phyloP scores from a whole-genome alignment of 257 asterid species.

The Echium plantagineum region DNA sequence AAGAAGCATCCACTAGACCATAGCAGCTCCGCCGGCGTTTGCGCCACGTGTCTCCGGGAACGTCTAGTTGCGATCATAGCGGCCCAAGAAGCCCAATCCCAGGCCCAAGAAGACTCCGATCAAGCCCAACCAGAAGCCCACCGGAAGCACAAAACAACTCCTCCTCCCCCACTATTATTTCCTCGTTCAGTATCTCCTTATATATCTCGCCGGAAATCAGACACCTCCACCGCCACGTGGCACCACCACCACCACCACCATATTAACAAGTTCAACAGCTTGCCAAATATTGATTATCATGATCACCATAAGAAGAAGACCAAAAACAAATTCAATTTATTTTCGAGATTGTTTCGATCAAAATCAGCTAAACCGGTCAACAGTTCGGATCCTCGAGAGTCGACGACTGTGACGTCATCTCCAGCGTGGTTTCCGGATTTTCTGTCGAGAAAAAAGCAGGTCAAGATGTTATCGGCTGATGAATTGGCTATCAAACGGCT shows the following conservation, averaged over 20 bases:
- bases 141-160: conserved; percentile 14
- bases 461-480: conserved; percentile 36
- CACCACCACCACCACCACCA: conserved; percentile 6
- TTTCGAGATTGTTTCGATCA: conserved; percentile 26
- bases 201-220: conserved; percentile 40
- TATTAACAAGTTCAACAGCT: not conserved
- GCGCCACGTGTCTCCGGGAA: conserved; percentile 87
- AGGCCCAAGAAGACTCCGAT: conserved; percentile 18
- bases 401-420: conserved; percentile 22
- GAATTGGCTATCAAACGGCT: conserved; percentile 25
- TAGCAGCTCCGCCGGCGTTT: conserved; percentile 67
- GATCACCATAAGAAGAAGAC: conserved; percentile 13
- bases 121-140: conserved; percentile 8
- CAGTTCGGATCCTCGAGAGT: conserved; percentile 19
- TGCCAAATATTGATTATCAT: conserved; percentile 11
- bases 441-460: conserved; percentile 39
- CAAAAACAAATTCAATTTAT: conserved; percentile 10
- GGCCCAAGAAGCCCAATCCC: conserved; percentile 33
- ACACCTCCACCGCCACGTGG: conserved; percentile 19
- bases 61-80: conserved; percentile 51
- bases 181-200: conserved; percentile 57
- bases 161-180: conserved; percentile 14
- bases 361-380: conserved; percentile 19
- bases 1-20: conserved; percentile 46
- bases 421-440: conserved; percentile 47